Evolutionary conservation across 176 grass and related monocot species (phyloP), one percentile per base, ranked within the genome.

Genomic region (Aegilops speltoides): DNA sequence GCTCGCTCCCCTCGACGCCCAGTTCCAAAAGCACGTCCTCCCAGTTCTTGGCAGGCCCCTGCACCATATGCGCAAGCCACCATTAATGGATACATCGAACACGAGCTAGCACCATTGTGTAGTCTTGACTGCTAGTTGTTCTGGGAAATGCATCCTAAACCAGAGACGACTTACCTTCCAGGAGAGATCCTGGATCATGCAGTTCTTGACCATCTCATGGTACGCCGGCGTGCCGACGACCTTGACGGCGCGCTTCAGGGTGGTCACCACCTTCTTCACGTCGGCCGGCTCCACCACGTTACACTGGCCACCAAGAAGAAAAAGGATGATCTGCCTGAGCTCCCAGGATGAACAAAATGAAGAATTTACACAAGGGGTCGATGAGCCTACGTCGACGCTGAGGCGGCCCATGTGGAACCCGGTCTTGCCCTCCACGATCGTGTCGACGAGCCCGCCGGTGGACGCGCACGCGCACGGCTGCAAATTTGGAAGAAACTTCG

Each of bases 341-440:
- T 36, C 22, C 52, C 3, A 59, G 0, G 0, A 23, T 10, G 1
- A 3, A 1, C 2, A 14, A 68, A 37, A 41, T 61, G 37, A 38
- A 19, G 31, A 64, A 15, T 6, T 3, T 2, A 31, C 0, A 12
- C 15, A 41, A 4, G 26, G 4, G 9, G 8, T 10, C 25, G 10
- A 19, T n/a, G 22, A 83, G 4, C 83, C 13, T 85, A 98, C 96
- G 28, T 94, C 69, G 13, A 93, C 96, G 46, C 65, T 98, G 79
- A 98, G 86, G 5, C 85, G 90, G 36, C 96, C 96, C 91, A 96
- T 93, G 81, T 98, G 96, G 79, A 98, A 98, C 1, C 96, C 96
- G 19, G 93, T 98, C 83, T 88, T 91, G 46, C 93, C 96, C 84
- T 98, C 96, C 46, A 89, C 86, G 56, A 98, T 67, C 0, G 96